Percentiles rank a stretch among this genome's conserved stretches.
Conservation (phyloP, 331 rosid genomes). For the Stylosanthes scabra region DNA sequence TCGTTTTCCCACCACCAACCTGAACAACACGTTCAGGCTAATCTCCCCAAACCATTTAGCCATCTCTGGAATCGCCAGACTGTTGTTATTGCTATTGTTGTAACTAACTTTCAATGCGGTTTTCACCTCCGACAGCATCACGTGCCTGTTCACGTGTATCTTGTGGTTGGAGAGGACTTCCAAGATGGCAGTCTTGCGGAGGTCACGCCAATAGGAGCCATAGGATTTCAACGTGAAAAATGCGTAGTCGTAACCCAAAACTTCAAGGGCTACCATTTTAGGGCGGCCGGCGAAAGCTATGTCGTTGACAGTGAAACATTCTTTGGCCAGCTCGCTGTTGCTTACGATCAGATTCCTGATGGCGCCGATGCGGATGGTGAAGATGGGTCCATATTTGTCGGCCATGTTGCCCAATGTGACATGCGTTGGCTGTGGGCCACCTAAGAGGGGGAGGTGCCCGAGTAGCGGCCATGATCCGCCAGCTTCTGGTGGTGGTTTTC, state of each 20-base stretch:
- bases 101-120: neutral
- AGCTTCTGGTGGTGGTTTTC: slow-evolving; percentile 35
- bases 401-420: slow-evolving; percentile 41
- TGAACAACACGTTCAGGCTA: slow-evolving; percentile 11
- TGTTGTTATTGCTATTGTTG: neutral
- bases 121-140: neutral
- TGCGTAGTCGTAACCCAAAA: slow-evolving; percentile 20
- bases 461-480: slow-evolving; percentile 45
- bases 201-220: slow-evolving; percentile 1
- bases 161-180: neutral
- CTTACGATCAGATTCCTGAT: slow-evolving; percentile 35
- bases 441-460: slow-evolving; percentile 43
- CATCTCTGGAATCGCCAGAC: slow-evolving; percentile 30
- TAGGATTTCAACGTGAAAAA: neutral
- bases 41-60: slow-evolving; percentile 40
- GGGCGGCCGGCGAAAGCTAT: slow-evolving; percentile 51
- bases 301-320: slow-evolving; percentile 50
- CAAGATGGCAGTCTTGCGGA: neutral
- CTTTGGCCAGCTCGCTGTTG: slow-evolving; percentile 46
- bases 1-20: slow-evolving; percentile 29
- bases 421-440: slow-evolving; percentile 13
- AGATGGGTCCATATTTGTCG: slow-evolving; percentile 47
- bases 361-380: slow-evolving; percentile 34
- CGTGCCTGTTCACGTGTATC: neutral
- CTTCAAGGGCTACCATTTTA: slow-evolving; percentile 20